These are phyloP conservation scores for Wickerhamiella parazyma DNA, from an alignment of 805 yeast genomes.

Conservation along the genomic window DNA sequence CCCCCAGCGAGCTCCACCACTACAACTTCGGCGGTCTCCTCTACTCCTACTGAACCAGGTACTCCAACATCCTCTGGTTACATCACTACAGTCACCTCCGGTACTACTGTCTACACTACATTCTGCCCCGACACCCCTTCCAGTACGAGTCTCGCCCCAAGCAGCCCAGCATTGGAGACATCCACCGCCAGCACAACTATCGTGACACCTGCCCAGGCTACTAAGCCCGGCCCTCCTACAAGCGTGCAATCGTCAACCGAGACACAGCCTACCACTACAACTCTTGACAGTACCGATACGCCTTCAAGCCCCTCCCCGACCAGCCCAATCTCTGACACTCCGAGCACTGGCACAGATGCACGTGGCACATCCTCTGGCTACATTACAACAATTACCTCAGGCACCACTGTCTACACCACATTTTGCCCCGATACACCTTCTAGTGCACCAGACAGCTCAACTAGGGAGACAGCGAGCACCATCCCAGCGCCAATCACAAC, in stretches of 20 bases:
- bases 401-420: not conserved
- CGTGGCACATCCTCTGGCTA: not conserved
- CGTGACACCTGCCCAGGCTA: not conserved
- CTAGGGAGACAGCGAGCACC: not conserved
- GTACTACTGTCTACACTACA: not conserved
- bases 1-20: too few species aligned
- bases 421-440: not conserved
- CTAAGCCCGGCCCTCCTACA: too few species aligned
- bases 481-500: not conserved
- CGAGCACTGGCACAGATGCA: too few species aligned
- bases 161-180: not conserved
- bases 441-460: not conserved
- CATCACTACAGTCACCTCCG: not conserved
- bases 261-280: not conserved
- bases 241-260: not conserved
- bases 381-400: not conserved
- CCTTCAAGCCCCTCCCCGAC: too few species aligned
- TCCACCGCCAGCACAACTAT: not conserved
- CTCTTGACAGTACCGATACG: too few species aligned
- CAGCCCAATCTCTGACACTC: too few species aligned
- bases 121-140: not conserved
- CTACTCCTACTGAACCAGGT: too few species aligned
- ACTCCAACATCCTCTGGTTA: not conserved
- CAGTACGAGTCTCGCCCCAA: too few species aligned
- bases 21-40: too few species aligned